Base-by-base conservation (phyloP, 2,329 filamentous ascomycete species). In the Beauveria medogensis region DNA sequence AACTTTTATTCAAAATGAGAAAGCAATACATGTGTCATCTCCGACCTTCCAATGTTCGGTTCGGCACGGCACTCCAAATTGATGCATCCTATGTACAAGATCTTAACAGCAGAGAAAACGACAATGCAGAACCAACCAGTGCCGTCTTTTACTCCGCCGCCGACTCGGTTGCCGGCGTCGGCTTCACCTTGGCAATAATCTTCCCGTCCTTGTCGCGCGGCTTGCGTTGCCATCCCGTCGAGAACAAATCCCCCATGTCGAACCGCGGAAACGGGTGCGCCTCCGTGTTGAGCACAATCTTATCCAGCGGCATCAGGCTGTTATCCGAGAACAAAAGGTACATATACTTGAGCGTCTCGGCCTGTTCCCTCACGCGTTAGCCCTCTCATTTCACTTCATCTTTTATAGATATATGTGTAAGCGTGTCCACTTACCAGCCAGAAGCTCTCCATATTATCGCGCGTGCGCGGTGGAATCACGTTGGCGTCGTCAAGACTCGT, bases 371-470 rank as follows among this genome's bases (percentile, higher is more conserved):
- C 50, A 64, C 37, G 40, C 26, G 64, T 68, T 59, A 69, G 65
- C 34, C 47, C 6, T 14, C 18, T 22, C 16, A 14, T 37, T 16
- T 5, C 14, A 37, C 2, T 6, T 37, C 16, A 34, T 28, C 55
- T 61, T 54, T 24, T 20, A 20, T n/a, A 4, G 6, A 12, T 9
- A 5, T 7, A 2, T 22, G 18, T 48, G 7, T 20, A 10, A 22
- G 20, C 10, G 6, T 37, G 16, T 47, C 43, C 34, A 78, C 88
- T 77, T 76, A 91, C 89, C 79, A 99, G 83, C 94, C 94, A 99
- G 77, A 97, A 97, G 71, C 91, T 95, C 77, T 99, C 94, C 93
- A 99, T 97, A 68, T 97, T 97, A 74, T 99, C 93, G 63, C 85
- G 81, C 51, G 79, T 77, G 16, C 78, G 73, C 0, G 91, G 85